phyloP scores from a whole-genome alignment of 2,329 filamentous ascomycete species.

The Aspergillus alliaceus region DNA sequence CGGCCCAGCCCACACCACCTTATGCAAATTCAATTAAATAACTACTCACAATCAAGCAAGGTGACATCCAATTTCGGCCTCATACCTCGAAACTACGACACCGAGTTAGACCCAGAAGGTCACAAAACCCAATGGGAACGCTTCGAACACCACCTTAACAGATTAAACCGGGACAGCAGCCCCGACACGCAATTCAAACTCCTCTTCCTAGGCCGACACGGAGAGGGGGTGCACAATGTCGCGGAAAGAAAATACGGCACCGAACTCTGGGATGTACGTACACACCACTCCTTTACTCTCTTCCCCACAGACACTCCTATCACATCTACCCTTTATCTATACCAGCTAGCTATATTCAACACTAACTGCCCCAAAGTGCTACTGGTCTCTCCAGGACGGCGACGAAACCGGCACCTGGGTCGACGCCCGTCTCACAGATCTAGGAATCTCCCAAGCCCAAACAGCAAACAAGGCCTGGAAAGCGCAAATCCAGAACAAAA shows the following conservation, averaged over 20 bases:
- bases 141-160: slow-evolving; percentile 49
- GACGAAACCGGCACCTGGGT: slow-evolving; percentile 57
- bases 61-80: slow-evolving; percentile 50
- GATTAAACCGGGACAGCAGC: slow-evolving; percentile 44
- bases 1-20: not conserved
- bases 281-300: slow-evolving; percentile 2
- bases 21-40: not conserved
- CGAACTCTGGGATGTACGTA: slow-evolving; percentile 57
- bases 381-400: slow-evolving; percentile 61
- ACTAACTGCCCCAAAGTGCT: slow-evolving; percentile 39
- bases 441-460: slow-evolving; percentile 54
- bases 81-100: slow-evolving; percentile 46
- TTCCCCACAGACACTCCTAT: too few relatives aligned
- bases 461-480: slow-evolving; percentile 49
- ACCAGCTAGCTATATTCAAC: not conserved
- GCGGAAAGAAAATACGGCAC: slow-evolving; percentile 60
- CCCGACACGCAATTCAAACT: slow-evolving; percentile 52
- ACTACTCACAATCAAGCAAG: slow-evolving; percentile 12
- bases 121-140: slow-evolving; percentile 56
- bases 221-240: slow-evolving; percentile 62
- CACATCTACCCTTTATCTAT: not conserved
- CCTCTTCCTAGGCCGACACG: slow-evolving; percentile 61
- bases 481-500: slow-evolving; percentile 46
- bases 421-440: slow-evolving; percentile 58
- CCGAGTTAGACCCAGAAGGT: slow-evolving; percentile 25